A percentile compares a stretch with the other conserved stretches of the same genome.
These are phyloP conservation scores for Linum usitatissimum DNA, from an alignment of 345 rosid genomes.

Conservation along the genomic window DNA sequence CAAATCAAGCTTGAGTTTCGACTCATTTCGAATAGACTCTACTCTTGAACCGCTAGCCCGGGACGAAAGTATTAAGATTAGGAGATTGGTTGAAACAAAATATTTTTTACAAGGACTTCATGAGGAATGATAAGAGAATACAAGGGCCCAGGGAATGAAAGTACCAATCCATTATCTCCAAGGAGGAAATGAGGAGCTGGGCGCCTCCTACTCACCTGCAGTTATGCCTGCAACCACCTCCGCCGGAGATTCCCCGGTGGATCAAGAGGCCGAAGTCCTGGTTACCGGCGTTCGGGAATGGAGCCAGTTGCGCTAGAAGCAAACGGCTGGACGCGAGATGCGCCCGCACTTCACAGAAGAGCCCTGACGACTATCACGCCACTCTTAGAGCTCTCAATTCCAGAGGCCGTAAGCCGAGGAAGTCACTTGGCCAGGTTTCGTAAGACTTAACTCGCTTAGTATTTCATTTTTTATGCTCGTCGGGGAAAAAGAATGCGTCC, in stretches of 20 bases:
- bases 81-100: too few species aligned
- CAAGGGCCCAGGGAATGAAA: too few species aligned
- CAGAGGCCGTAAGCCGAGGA: constrained; percentile 69
- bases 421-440: constrained; percentile 84
- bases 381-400: constrained; percentile 81
- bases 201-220: constrained; percentile 12
- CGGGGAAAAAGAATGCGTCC: not conserved
- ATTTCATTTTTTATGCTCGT: not conserved
- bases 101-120: too few species aligned
- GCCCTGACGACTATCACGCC: constrained; percentile 73
- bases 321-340: constrained; percentile 7
- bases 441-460: not conserved
- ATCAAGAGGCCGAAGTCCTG: constrained; percentile 1
- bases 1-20: too few species aligned
- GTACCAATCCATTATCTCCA: too few species aligned
- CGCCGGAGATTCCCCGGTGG: constrained; percentile 6
- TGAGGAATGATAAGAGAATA: too few species aligned
- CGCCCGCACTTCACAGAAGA: constrained; percentile 27
- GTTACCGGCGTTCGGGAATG: constrained; percentile 7
- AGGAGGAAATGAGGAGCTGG: constrained; percentile 9
- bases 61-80: too few species aligned
- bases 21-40: too few species aligned
- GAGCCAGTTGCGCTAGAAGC: constrained; percentile 4
- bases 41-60: too few species aligned
- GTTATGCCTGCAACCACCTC: constrained; percentile 20